Percentiles rank a stretch among this genome's conserved stretches.
phyloP scores from a whole-genome alignment of 2,329 filamentous ascomycete species.

The Colletotrichum sp. region DNA sequence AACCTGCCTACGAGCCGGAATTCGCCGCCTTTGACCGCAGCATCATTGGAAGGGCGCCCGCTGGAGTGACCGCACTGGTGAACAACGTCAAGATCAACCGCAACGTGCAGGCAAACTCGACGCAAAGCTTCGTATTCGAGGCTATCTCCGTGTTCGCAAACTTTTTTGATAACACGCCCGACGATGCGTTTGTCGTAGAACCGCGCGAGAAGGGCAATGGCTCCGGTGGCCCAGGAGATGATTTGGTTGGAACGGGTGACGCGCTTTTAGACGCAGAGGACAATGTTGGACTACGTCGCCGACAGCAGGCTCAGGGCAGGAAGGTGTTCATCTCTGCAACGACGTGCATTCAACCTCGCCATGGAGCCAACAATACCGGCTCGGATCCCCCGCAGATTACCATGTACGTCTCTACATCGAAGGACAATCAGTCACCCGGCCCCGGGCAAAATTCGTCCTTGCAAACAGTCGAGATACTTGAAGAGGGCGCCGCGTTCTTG shows the following conservation, averaged over 20 bases:
- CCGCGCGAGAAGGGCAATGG: conserved; percentile 27
- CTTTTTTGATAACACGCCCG: conserved; percentile 17
- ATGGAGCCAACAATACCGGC: conserved; percentile 48
- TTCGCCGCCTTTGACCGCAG: conserved; percentile 66
- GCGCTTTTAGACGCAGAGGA: conserved; percentile 18
- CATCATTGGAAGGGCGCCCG: conserved; percentile 66
- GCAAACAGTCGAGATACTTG: conserved; percentile 57
- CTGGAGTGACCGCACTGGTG: conserved; percentile 50
- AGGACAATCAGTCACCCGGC: conserved; percentile 69
- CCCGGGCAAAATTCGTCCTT: conserved; percentile 53
- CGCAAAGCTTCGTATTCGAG: conserved; percentile 68
- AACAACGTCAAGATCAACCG: conserved; percentile 69
- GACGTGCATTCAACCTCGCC: conserved; percentile 78
- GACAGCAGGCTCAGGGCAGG: conserved; percentile 36
- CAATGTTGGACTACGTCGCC: conserved; percentile 20
- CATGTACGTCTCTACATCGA: conserved; percentile 75
- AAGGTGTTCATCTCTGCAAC: conserved; percentile 84
- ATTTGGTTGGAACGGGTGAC: conserved; percentile 22
- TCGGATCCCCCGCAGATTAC: conserved; percentile 72
- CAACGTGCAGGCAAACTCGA: conserved; percentile 67
- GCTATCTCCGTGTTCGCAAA: conserved; percentile 56
- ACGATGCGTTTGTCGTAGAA: conserved; percentile 6
- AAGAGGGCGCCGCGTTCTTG: conserved; percentile 72
- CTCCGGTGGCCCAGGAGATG: conserved; percentile 24
- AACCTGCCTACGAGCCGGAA: conserved; percentile 59